These are phyloP conservation scores for Penstemon newberryi DNA, from an alignment of 257 asterid genomes.

Conservation along the genomic window DNA sequence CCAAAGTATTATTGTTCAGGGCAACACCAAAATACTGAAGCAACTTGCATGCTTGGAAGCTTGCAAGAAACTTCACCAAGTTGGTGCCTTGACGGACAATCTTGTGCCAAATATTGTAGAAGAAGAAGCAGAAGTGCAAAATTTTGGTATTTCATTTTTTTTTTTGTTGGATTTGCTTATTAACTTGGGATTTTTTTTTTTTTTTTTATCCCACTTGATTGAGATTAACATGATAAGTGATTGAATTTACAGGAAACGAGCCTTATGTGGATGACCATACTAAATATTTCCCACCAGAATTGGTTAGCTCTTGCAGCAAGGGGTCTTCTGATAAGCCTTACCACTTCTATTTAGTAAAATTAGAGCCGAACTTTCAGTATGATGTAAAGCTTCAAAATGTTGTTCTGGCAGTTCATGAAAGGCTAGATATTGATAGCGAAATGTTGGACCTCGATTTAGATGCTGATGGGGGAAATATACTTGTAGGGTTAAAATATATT, in stretches of 20 bases:
- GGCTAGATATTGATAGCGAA: conserved; percentile 46
- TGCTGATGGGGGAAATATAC: conserved; percentile 47
- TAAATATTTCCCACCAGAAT: conserved; percentile 58
- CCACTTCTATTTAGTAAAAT: conserved; percentile 52
- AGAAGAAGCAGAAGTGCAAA: conserved; percentile 54
- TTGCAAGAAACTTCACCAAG: conserved; percentile 75
- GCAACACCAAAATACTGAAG: conserved; percentile 44
- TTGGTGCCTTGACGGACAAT: conserved; percentile 59
- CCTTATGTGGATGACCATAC: conserved; percentile 40
- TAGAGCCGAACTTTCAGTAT: conserved; percentile 35
- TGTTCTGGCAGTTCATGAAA: conserved; percentile 51
- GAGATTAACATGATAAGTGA: neutral
- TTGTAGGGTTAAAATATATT: conserved; percentile 32
- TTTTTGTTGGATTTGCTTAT: neutral
- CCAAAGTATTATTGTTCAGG: conserved; percentile 41
- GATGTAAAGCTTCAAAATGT: conserved; percentile 46
- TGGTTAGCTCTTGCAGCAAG: conserved; percentile 38
- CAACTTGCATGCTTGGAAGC: conserved; percentile 84
- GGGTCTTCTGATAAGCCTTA: conserved; percentile 27
- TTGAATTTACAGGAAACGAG: conserved; percentile 41
- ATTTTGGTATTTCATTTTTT: conserved; percentile 37
- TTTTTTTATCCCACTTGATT: neutral
- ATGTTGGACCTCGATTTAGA: conserved; percentile 42
- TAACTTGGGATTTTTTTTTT: neutral
- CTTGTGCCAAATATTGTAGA: conserved; percentile 73